phyloP scores from a whole-genome alignment of 2,329 filamentous ascomycete genomes.

The Hypoxylon sp. region DNA sequence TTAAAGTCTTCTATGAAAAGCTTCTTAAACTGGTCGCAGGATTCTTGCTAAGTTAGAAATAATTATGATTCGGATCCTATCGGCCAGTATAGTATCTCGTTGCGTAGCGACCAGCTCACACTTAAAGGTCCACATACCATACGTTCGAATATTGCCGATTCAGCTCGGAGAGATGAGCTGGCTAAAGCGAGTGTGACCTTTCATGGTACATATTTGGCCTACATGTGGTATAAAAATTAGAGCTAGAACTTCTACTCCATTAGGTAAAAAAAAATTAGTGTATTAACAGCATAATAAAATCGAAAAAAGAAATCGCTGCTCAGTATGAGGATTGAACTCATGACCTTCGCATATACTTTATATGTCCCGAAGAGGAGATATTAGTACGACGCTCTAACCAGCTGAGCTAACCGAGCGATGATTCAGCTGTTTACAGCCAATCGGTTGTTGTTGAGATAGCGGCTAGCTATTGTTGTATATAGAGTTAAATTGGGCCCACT shows the following conservation, averaged over 20 bases:
- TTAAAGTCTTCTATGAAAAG: too few species aligned
- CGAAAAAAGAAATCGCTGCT: not conserved
- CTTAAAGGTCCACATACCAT: too few species aligned
- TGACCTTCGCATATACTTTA: conserved; percentile 14
- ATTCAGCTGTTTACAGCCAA: conserved; percentile 19
- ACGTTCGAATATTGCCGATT: too few species aligned
- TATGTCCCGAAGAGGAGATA: conserved; percentile 4
- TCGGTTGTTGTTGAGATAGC: conserved; percentile 8
- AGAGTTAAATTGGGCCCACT: not conserved
- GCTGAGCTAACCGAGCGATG: conserved; percentile 14
- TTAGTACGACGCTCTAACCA: conserved; percentile 26
- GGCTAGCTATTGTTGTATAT: not conserved
- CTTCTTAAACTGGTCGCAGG: too few species aligned
- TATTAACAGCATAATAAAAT: not conserved
- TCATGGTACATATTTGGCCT: too few species aligned
- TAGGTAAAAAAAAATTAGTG: too few species aligned
- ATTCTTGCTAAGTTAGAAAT: not conserved
- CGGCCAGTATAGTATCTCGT: too few species aligned
- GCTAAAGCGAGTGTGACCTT: too few species aligned
- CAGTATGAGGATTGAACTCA: conserved; percentile 15
- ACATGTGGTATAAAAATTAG: not conserved
- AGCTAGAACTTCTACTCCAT: too few species aligned
- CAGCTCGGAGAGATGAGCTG: too few species aligned
- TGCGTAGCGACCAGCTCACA: too few species aligned
- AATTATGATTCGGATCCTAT: too few species aligned